Conservation (phyloP, 331 rosid genomes). For the Acacia pycnantha region DNA sequence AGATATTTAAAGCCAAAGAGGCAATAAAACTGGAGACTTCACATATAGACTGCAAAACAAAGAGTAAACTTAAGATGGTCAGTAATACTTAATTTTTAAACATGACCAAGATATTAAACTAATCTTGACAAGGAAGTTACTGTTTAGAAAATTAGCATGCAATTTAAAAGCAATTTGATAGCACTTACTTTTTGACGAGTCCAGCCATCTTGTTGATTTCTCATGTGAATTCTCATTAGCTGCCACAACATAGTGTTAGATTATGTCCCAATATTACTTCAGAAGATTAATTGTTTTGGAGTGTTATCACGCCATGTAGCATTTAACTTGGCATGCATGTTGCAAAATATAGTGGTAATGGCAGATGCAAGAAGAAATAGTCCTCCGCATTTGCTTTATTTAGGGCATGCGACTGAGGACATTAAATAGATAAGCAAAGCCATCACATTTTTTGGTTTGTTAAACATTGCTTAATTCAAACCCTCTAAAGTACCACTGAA, state of each 20-base stretch:
- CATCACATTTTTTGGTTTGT: neutral
- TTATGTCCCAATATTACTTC: conserved; percentile 4
- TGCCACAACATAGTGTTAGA: conserved; percentile 33
- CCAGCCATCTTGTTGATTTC: conserved; percentile 54
- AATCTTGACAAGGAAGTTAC: too few relatives aligned
- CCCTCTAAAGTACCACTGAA: neutral
- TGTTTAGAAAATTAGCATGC: neutral
- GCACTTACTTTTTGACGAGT: conserved; percentile 66
- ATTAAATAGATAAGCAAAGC: neutral
- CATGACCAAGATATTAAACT: too few relatives aligned
- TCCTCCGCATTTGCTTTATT: neutral
- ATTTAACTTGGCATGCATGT: neutral
- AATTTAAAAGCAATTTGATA: neutral
- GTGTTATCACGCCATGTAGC: neutral
- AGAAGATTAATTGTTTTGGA: neutral
- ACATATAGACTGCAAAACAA: neutral
- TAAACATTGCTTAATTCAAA: neutral
- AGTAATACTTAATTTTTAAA: neutral
- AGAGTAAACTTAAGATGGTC: neutral
- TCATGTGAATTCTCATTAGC: conserved; percentile 60
- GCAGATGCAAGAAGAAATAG: neutral
- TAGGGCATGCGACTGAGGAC: neutral
- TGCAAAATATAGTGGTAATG: neutral
- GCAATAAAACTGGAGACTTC: neutral
- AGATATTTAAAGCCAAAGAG: neutral